Conservation (phyloP, 345 rosid species). For the thale cress (Arabidopsis thaliana) region TAIR10.1 NC_003076.8:819501-820000, state of each 20-base stretch:
- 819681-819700: not conserved
- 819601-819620: not conserved
- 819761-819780: not conserved
- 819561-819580: slow-evolving; percentile 13
- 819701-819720: not conserved
- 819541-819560: not conserved
- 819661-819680: not conserved
- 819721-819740: slow-evolving; percentile 28
- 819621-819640: no score
- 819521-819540: not conserved
- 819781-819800: slow-evolving; percentile 10
- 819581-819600: not conserved
- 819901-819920: no score
- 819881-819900: no score
- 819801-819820: not conserved
- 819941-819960: slow-evolving; percentile 7
- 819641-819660: not conserved
- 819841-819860: slow-evolving; percentile 23
- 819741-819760: slow-evolving; percentile 4
- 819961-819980: not conserved
- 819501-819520: not conserved
- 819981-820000: not conserved
- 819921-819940: no score
- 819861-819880: not conserved
- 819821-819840: not conserved